These are phyloP conservation scores for Phytophthora pinifolia DNA, from an alignment of 352 stramenopile genomes.

Conservation along the genomic window DNA sequence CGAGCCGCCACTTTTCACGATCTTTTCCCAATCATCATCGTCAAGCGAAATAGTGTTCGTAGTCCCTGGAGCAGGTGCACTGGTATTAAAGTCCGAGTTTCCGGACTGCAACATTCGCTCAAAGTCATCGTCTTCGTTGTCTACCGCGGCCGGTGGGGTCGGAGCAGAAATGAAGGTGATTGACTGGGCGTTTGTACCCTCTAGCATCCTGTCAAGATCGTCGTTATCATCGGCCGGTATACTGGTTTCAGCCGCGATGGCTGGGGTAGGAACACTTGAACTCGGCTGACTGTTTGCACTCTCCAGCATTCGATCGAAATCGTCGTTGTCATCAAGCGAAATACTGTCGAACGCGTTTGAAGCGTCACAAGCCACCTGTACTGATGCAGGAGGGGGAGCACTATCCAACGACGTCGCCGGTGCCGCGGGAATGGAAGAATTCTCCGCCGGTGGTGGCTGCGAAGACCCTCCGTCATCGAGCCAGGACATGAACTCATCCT, in stretches of 20 bases:
- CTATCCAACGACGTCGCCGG: background rate
- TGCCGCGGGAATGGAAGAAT: background rate
- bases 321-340: slow-evolving; percentile 41
- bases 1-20: slow-evolving; percentile 13
- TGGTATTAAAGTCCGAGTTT: background rate
- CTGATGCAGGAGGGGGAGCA: slow-evolving; percentile 16
- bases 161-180: background rate
- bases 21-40: slow-evolving; percentile 26
- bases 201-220: slow-evolving; percentile 13
- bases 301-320: slow-evolving; percentile 23
- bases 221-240: slow-evolving; percentile 5
- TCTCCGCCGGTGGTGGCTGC: background rate
- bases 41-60: slow-evolving; percentile 17
- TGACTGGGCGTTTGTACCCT: background rate
- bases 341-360: slow-evolving; percentile 18
- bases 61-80: background rate
- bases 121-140: slow-evolving; percentile 26
- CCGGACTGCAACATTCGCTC: slow-evolving; percentile 16
- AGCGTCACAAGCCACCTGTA: background rate
- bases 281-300: slow-evolving; percentile 4
- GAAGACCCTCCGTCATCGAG: slow-evolving; percentile 53
- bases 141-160: background rate
- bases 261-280: slow-evolving; percentile 1
- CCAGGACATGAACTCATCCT: slow-evolving; percentile 83
- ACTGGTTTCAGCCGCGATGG: background rate